Evolutionary conservation across 208 protist genomes (phyloP), one percentile per base, ranked within the genome.

Genomic region (Herpetomonas samuelpessoai): DNA sequence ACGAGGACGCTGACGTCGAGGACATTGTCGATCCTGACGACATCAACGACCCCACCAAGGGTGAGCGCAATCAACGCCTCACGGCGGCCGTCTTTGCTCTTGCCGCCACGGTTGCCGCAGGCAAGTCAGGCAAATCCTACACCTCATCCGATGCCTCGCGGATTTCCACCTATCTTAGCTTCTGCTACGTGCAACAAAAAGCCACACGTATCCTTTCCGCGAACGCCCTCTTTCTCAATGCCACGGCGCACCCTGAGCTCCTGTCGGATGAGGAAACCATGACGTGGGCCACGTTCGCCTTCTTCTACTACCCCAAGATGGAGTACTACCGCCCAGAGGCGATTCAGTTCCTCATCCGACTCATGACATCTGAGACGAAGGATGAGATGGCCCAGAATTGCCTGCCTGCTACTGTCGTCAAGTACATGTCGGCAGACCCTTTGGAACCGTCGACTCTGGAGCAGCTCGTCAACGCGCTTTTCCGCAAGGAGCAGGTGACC

Each of bases 281-380:
- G 54, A 62, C 83, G 67, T 95, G 89, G 86, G 39, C 81, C 30
- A 78, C 71, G 9, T 87, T 86, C 58, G 84, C 89, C 65, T 95
- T 95, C 65, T 95, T 95, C 45, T 79, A 80, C 64, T 91, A 88
- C 67, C 89, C 89, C 30, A 91, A 87, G 64, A 53, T 95, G 57
- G 86, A 92, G 68, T 95, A 95, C 77, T 91, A 81, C 69, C 81
- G 89, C 16, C 89, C 89, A 1, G 86, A 95, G 76, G 84, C 79
- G 18, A 66, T 95, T 21, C 89, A 95, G 63, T 62, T 91, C 24
- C 73, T 95, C 30, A 63, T 95, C 51, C 77, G 76, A 19, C 69
- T 95, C 25, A 91, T 88, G 75, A 68, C 65, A 19, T 50, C 62
- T 19, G 63, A 79, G 30, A 45, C 64, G 27, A 57, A 41, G 26